Conservation (phyloP, 2,329 filamentous ascomycete genomes). For the Sclerotinia sclerotiorum region DNA sequence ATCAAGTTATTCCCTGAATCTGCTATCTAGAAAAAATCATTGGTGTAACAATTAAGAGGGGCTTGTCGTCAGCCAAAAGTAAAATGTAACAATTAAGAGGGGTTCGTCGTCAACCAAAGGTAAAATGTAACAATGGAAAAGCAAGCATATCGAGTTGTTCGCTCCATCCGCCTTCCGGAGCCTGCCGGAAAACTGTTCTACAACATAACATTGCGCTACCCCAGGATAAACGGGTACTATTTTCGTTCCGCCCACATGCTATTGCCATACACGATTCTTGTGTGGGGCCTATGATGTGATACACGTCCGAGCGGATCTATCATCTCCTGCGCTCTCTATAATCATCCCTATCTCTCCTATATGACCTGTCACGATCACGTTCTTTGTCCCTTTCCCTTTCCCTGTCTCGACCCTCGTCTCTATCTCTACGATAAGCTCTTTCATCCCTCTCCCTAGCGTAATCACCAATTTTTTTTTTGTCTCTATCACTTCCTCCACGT, state of each 20-base stretch:
- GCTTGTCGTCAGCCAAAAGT: too few relatives aligned
- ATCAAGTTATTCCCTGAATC: too few relatives aligned
- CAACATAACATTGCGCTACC: neutral
- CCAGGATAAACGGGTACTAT: neutral
- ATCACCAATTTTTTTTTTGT: constrained; percentile 46
- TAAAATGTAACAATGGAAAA: too few relatives aligned
- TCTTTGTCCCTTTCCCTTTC: constrained; percentile 33
- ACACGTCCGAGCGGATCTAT: constrained; percentile 1
- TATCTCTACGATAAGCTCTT: constrained; percentile 41
- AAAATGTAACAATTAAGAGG: too few relatives aligned
- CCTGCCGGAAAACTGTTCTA: neutral
- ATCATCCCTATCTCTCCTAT: constrained; percentile 35
- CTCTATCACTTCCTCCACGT: constrained; percentile 33
- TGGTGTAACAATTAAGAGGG: too few relatives aligned
- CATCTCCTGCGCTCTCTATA: constrained; percentile 31
- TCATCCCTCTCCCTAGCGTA: constrained; percentile 46
- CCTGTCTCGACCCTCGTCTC: constrained; percentile 39
- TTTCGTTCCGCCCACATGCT: neutral
- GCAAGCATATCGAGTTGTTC: too few relatives aligned
- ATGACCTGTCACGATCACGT: constrained; percentile 25
- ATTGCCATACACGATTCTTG: neutral
- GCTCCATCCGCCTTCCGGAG: neutral
- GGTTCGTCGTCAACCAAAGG: too few relatives aligned
- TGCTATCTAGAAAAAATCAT: too few relatives aligned
- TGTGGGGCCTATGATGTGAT: neutral